Base-by-base conservation (phyloP, 768 basidiomycete genomes). In the Chalciporus pseudorubinellus region DNA sequence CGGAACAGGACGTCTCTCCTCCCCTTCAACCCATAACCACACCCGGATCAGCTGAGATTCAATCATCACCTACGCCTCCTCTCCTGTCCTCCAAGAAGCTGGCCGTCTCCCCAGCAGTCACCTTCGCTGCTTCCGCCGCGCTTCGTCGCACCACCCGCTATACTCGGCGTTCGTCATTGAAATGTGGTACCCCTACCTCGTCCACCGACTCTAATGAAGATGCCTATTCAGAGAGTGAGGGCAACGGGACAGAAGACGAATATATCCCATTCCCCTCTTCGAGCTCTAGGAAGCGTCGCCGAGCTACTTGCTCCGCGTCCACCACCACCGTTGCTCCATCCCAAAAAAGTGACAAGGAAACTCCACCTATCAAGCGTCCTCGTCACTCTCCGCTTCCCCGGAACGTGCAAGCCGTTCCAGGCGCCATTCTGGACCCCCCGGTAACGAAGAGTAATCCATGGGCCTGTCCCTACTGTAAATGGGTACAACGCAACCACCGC, bases 401-500 rank as follows among this genome's bases (percentile, higher is more conserved):
- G 18, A 81, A 83, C 58, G 53, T 56, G 10, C 80, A 81, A 60
- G 70, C 74, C 0, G 14, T 58, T 24, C 55, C 53, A 1, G 69
- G 60, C n/a, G 57, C 21, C 42, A 49, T 8, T 51, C 42, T 50
- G 39, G 50, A 46, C 50, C 53, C 43, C 34, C 61, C 65, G 16
- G 38, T 12, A 9, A 48, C 65, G 45, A 66, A 62, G 52, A 59
- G 54, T 61, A 72, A 61, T 67, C 74, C 64, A 51, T 68, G 70
- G 69, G 68, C 64, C 4, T 83, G 81, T 60, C 76, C 76, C 3
- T 69, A 70, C 44, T 81, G 81, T 61, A 65, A 64, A 41, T 78
- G 74, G 73, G 66, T 72, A 28, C 79, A 79, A 57, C 62, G 55
- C 33, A 81, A 79, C 66, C 68, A 70, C 36, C 79, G 83, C 21